Evolutionary conservation across 805 yeast species (phyloP).

Genomic region (Candida maris): DNA sequence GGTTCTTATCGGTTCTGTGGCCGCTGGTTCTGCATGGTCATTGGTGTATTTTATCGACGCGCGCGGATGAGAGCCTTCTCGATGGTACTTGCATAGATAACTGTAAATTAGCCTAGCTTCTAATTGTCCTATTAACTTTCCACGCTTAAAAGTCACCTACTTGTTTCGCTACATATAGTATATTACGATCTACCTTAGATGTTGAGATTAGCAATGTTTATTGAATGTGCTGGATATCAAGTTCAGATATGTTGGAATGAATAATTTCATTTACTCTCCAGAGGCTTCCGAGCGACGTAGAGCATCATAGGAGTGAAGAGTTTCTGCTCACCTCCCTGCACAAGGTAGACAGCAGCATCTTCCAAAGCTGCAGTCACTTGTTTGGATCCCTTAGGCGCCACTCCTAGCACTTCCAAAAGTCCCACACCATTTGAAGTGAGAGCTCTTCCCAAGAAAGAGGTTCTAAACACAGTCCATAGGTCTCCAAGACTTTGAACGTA

Average conservation of each 20-base stretch:
- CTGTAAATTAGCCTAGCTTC: slow-evolving; percentile 1
- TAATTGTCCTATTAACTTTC: no score
- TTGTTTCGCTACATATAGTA: no score
- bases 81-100: slow-evolving; percentile 1
- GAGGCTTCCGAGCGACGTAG: slow-evolving; percentile 83
- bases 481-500: slow-evolving; percentile 78
- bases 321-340: slow-evolving; percentile 85
- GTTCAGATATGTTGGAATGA: no score
- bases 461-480: slow-evolving; percentile 80
- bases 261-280: slow-evolving; percentile 22
- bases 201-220: no score
- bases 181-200: no score
- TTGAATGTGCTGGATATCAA: no score
- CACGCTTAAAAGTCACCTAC: no score
- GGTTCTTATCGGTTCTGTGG: slow-evolving; percentile 94
- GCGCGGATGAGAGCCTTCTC: background rate
- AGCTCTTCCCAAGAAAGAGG: slow-evolving; percentile 81
- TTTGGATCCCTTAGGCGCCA: slow-evolving; percentile 90
- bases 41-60: slow-evolving; percentile 74
- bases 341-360: slow-evolving; percentile 94
- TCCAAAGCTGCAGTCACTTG: slow-evolving; percentile 91
- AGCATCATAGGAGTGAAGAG: slow-evolving; percentile 98
- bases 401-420: slow-evolving; percentile 73
- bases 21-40: slow-evolving; percentile 96
- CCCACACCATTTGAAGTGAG: slow-evolving; percentile 79